A percentile compares a stretch with the other conserved stretches of the same genome.
Conservation (phyloP, 768 basidiomycete species). For the Kwoniella sp. region DNA sequence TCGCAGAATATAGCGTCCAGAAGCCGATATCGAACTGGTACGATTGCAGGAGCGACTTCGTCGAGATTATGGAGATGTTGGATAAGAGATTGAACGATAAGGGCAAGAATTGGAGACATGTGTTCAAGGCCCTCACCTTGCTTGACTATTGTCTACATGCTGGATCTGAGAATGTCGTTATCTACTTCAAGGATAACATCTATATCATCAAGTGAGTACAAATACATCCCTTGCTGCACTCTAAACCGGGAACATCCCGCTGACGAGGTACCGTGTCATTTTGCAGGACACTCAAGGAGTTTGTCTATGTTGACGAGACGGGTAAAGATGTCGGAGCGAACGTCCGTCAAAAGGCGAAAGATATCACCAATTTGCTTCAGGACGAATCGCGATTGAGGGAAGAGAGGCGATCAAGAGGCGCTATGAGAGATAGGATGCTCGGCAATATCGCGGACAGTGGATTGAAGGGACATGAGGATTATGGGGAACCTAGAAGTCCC, state of each 20-base stretch:
- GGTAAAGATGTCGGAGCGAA: slow-evolving; percentile 99
- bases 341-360: slow-evolving; percentile 70
- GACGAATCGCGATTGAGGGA: slow-evolving; percentile 83
- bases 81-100: slow-evolving; percentile 94
- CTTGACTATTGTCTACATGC: slow-evolving; percentile 95
- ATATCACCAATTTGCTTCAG: slow-evolving; percentile 88
- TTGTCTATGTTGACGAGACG: slow-evolving; percentile 92
- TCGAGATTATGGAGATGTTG: slow-evolving; percentile 99
- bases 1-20: no score
- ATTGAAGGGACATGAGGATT: slow-evolving; percentile 57
- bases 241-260: no score
- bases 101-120: slow-evolving; percentile 99
- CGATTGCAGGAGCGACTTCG: slow-evolving; percentile 76
- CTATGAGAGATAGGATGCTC: slow-evolving; percentile 94
- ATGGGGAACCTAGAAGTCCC: slow-evolving; percentile 35
- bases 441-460: slow-evolving; percentile 60
- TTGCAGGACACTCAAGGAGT: slow-evolving; percentile 82
- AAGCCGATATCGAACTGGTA: not conserved
- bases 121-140: slow-evolving; percentile 93
- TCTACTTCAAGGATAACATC: slow-evolving; percentile 96
- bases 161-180: slow-evolving; percentile 96
- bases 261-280: no score
- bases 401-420: slow-evolving; percentile 70
- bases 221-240: no score
- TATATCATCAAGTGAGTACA: slow-evolving; percentile 89